phyloP scores from a whole-genome alignment of 2,329 filamentous ascomycete genomes.

The Corinectria fuckeliana region DNA sequence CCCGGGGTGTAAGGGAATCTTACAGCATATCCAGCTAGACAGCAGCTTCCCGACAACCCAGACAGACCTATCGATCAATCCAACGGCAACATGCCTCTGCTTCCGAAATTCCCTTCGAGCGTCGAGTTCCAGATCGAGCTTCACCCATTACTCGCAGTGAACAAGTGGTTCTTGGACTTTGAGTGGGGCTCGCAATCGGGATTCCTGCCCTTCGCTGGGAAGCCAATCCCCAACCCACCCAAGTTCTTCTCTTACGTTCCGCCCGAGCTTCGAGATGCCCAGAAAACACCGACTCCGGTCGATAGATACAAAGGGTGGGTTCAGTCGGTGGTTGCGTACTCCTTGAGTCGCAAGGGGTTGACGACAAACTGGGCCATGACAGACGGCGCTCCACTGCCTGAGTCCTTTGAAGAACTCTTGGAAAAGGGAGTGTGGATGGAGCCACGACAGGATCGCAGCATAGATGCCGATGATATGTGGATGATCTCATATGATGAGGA shows the following conservation, averaged over 20 bases:
- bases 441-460: not conserved
- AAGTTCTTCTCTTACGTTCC: not conserved
- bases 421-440: not conserved
- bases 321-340: not conserved
- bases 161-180: not conserved
- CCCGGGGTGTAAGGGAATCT: no score
- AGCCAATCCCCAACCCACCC: not conserved
- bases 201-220: not conserved
- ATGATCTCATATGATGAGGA: conserved; percentile 8
- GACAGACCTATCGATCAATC: not conserved
- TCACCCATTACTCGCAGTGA: not conserved
- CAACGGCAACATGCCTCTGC: not conserved
- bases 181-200: not conserved
- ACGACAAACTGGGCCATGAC: conserved; percentile 1
- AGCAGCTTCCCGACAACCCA: not conserved
- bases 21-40: not conserved
- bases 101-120: not conserved
- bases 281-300: not conserved
- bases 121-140: conserved; percentile 9
- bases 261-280: not conserved
- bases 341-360: not conserved
- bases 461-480: conserved; percentile 4
- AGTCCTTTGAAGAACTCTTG: not conserved
- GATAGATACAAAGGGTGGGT: not conserved
- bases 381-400: not conserved